Evolutionary conservation across 1,284 basidiomycete species (phyloP), one percentile per base, ranked within the genome.

Genomic region (Trichosporon faecale): DNA sequence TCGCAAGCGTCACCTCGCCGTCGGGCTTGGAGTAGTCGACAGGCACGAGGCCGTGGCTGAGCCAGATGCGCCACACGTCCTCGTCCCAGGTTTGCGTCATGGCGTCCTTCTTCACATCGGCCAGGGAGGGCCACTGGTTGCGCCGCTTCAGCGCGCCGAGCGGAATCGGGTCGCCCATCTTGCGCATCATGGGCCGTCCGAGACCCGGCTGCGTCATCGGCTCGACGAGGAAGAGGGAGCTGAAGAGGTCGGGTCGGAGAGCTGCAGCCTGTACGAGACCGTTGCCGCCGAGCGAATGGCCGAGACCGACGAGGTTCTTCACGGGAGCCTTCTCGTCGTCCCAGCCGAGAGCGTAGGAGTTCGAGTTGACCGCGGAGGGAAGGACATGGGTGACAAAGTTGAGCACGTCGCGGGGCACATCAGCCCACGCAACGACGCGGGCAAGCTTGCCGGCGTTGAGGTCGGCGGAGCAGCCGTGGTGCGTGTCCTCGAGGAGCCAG

Each of bases 211-310:
- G 60, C 86, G 88, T 88, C 76, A 80, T 79, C 0, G 95, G 93
- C 78, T 98, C 95, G 31, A 95, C 83, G 16, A 95, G 86, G 60
- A 94, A 85, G 33, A 96, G 82, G 0, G 88, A 87, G 21, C 89
- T 85, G 82, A 95, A 93, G 8, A 95, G 83, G 1, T 85, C 83
- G 0, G 93, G 92, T 67, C 85, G 82, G 14, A 87, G 85, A 21
- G 89, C 72, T 7, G 91, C 89, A 0, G 89, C 89, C 27, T 90
- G 86, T 7, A 79, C 75, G 85, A 87, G 85, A 4, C 88, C 88
- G 73, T 89, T 90, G 2, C 91, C 92, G 29, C 93, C 91, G 70
- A 91, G 89, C 0, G 92, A 95, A 79, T 96, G 93, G 0, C 92
- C 94, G 2, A 94, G 82, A 0, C 86, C 88, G 25, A 94, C 71